Evolutionary conservation across 257 asterid species (phyloP), one percentile per base, ranked within the genome.

Genomic region (Salvia splendens): DNA sequence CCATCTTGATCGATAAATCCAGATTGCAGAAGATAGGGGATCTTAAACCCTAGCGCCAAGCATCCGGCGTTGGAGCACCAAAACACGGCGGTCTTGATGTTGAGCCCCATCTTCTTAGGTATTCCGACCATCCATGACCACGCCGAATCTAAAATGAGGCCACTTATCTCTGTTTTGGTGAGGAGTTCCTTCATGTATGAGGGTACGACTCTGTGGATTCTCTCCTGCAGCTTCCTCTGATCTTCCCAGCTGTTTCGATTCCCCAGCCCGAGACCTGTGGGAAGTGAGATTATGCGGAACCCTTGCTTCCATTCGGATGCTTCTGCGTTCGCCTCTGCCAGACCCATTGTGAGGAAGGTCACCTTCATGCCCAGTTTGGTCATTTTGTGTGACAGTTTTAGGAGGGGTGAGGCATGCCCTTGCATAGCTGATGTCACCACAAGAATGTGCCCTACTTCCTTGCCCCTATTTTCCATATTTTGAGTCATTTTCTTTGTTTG

Each of bases 21-120:
- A 11, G 64, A 66, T 47, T 73, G 72, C 14, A 71, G n/a, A 50
- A 86, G 83, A 32, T 72, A 67, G 6, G 78, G 79, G 49, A 76
- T 74, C 38, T 71, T 78, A 73, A 71, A 32, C 12, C 79, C 81
- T 42, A 85, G 62, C 1, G 83, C 81, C 73, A 85, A 70, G 73
- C 88, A 70, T 50, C 84, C 89, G n/a, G 81, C 78, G n/a, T 74
- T 70, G 42, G 92, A 85, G 63, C 80, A 73, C 84, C 84, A 83
- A 73, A 64, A 80, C 5, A 74, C 53, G 4, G 78, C 87, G 69
- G 58, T 43, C 69, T 83, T 71, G 3, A 79, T 6, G 40, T 83
- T 71, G 3, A 79, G 8, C 35, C 86, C 89, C 79, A 76, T 59
- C 58, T 72, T 80, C 80, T 81, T 72, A 38, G 89, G 82, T 46